Conservation (phyloP, 1,139 yeast genomes). For the Pichia sp. region DNA sequence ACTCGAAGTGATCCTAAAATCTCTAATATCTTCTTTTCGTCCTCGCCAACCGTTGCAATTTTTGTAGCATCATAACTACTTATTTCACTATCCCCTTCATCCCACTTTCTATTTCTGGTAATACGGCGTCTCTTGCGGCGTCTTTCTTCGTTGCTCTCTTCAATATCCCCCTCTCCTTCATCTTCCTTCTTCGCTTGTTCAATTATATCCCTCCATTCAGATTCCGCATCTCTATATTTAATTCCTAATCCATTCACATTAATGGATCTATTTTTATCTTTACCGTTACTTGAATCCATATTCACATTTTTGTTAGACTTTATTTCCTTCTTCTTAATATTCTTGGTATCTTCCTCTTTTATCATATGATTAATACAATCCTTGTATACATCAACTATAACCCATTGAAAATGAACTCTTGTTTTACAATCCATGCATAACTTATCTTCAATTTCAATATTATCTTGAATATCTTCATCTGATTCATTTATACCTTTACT, state of each 20-base stretch:
- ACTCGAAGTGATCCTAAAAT: background rate
- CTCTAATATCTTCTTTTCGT: background rate
- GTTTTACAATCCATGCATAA: slow-evolving; percentile 31
- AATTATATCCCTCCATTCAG: slow-evolving; percentile 10
- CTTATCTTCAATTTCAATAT: slow-evolving; percentile 25
- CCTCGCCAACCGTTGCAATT: background rate
- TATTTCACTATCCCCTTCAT: background rate
- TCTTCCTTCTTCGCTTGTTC: slow-evolving; percentile 1
- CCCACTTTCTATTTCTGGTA: background rate
- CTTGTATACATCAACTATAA: slow-evolving; percentile 25
- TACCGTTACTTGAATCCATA: no score
- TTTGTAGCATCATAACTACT: background rate
- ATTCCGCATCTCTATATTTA: slow-evolving; percentile 7
- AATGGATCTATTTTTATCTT: background rate
- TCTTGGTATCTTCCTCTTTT: background rate
- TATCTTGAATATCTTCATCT: slow-evolving; percentile 3
- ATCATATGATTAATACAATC: slow-evolving; percentile 9
- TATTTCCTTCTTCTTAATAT: background rate
- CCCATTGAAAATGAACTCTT: slow-evolving; percentile 30
- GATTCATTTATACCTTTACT: background rate
- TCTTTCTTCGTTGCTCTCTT: background rate
- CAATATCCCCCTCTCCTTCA: background rate
- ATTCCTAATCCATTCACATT: slow-evolving; percentile 5
- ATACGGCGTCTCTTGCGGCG: slow-evolving; percentile 5
- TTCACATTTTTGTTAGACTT: background rate